Percentiles rank a stretch among this genome's conserved stretches.
Conservation (phyloP, 176 grass and related monocot genomes). For the Tillandsia leiboldiana region DNA sequence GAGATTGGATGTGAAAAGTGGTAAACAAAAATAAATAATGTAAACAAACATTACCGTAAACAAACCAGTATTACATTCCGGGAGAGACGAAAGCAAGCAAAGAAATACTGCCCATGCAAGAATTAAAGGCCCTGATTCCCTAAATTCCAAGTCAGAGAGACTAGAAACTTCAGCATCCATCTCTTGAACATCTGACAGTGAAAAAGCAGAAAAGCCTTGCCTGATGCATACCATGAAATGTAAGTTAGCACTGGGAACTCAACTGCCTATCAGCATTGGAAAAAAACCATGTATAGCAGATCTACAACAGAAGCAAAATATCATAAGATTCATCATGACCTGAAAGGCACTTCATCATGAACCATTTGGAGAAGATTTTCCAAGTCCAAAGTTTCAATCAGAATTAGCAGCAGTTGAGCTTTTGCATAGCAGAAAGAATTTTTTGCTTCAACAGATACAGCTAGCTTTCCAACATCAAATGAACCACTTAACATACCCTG, state of each 20-base stretch:
- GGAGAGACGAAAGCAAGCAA: constrained; percentile 66
- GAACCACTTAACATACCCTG: constrained; percentile 66
- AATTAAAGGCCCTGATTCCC: constrained; percentile 76
- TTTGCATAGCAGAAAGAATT: constrained; percentile 70
- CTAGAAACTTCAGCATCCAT: constrained; percentile 77
- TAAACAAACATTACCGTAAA: constrained; percentile 29
- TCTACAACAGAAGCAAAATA: neutral
- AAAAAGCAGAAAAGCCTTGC: constrained; percentile 62
- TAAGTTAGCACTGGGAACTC: neutral
- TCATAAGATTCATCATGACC: constrained; percentile 31
- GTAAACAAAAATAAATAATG: neutral
- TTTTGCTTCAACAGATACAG: constrained; percentile 60
- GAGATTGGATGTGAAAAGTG: neutral
- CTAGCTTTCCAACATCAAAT: constrained; percentile 64
- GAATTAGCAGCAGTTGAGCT: constrained; percentile 74
- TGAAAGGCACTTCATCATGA: constrained; percentile 74
- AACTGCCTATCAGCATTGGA: too few species aligned
- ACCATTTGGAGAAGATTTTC: constrained; percentile 76
- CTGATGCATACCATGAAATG: constrained; percentile 25
- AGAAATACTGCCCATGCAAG: constrained; percentile 81
- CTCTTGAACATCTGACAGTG: constrained; percentile 69
- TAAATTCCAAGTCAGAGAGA: constrained; percentile 43
- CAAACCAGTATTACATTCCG: constrained; percentile 39
- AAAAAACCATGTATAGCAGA: neutral
- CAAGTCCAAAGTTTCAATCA: constrained; percentile 79